Conservation (phyloP, 805 yeast genomes). For the Brettanomyces nanus region DNA sequence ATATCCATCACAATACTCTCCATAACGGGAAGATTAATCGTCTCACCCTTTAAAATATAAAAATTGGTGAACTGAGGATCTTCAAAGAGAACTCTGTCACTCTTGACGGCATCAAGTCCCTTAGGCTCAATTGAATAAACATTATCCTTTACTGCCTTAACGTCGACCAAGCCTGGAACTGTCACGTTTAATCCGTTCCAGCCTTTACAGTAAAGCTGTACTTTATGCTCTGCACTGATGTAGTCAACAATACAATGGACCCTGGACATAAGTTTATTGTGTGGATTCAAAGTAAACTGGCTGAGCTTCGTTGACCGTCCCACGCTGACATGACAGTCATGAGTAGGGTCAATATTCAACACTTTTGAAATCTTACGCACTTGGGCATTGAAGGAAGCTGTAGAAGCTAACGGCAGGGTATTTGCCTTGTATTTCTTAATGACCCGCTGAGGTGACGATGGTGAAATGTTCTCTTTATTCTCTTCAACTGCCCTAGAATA, state of each 20-base stretch:
- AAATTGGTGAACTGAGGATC: conserved; percentile 42
- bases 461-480: conserved; percentile 24
- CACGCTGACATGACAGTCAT: conserved; percentile 33
- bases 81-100: conserved; percentile 30
- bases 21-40: conserved; percentile 54
- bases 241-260: conserved; percentile 50
- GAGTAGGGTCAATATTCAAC: conserved; percentile 27
- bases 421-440: conserved; percentile 17
- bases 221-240: conserved; percentile 28
- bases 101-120: not conserved
- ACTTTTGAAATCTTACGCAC: conserved; percentile 3
- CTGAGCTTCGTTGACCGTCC: conserved; percentile 66
- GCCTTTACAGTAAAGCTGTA: conserved; percentile 66
- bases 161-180: conserved; percentile 41
- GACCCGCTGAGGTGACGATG: conserved; percentile 28
- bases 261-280: conserved; percentile 56
- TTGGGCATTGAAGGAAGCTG: not conserved
- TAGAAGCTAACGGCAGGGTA: not conserved
- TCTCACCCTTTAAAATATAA: conserved; percentile 53
- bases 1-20: conserved; percentile 60
- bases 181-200: conserved; percentile 69
- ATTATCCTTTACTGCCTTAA: conserved; percentile 14
- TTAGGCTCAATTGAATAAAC: conserved; percentile 12
- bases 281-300: conserved; percentile 38
- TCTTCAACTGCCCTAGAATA: not conserved